Percentiles rank a stretch among this genome's conserved stretches.
phyloP scores from a whole-genome alignment of 23 red algal genomes.

The Gracilaria domingensis region DNA sequence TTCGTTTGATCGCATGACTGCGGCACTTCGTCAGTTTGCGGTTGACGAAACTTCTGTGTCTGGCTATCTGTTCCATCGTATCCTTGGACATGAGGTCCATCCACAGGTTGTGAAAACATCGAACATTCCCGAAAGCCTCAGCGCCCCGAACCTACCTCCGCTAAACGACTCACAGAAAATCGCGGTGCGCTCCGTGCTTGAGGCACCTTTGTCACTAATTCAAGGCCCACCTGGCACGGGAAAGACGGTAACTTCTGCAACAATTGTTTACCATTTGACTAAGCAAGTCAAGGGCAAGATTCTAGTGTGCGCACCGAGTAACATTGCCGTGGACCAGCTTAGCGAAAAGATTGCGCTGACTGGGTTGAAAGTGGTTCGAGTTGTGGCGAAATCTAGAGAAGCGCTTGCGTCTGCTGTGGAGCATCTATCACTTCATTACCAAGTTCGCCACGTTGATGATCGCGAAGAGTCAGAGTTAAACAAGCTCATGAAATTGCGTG shows the following conservation, averaged over 20 bases:
- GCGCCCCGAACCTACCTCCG: slow-evolving; percentile 82
- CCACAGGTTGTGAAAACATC: slow-evolving; percentile 70
- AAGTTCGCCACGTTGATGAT: slow-evolving; percentile 78
- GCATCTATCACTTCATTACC: slow-evolving; percentile 79
- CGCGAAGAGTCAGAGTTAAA: slow-evolving; percentile 85
- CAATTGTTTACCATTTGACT: slow-evolving; percentile 81
- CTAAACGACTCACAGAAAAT: slow-evolving; percentile 88
- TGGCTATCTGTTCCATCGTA: slow-evolving; percentile 88
- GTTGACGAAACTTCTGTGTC: slow-evolving; percentile 95
- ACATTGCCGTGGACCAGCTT: slow-evolving; percentile 91
- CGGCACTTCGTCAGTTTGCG: slow-evolving; percentile 90
- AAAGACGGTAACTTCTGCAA: slow-evolving; percentile 89
- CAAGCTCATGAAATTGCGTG: slow-evolving; percentile 85
- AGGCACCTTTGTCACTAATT: slow-evolving; percentile 87
- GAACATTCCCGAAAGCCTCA: slow-evolving; percentile 67
- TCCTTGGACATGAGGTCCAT: slow-evolving; percentile 92
- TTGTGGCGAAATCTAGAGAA: slow-evolving; percentile 82
- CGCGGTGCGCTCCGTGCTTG: slow-evolving; percentile 87
- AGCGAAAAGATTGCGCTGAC: slow-evolving; percentile 75
- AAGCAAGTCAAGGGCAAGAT: slow-evolving; percentile 79
- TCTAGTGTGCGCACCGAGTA: slow-evolving; percentile 95
- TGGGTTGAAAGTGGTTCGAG: slow-evolving; percentile 93
- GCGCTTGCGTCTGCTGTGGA: slow-evolving; percentile 74
- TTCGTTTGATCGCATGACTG: slow-evolving; percentile 89
- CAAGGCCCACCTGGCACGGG: slow-evolving; percentile 95